Evolutionary conservation across 495 filamentous ascomycete species (phyloP), one percentile per base, ranked within the genome.

Genomic region (Penicillium riverlandense): DNA sequence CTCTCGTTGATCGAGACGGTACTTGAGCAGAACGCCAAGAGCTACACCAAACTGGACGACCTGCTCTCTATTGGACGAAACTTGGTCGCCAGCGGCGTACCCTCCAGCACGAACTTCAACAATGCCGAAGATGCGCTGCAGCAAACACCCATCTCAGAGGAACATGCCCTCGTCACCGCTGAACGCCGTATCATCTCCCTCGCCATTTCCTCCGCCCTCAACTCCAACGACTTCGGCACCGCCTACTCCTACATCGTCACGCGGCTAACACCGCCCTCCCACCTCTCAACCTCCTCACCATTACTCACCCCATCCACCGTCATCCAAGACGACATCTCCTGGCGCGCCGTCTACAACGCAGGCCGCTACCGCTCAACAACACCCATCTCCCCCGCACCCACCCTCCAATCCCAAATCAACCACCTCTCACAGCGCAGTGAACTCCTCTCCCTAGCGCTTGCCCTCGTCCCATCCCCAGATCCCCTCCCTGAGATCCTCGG

Each of bases 211-310:
- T 83, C 90, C 6, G 88, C 91, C 28, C 77, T 97, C 1, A 67
- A 72, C 6, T 87, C 90, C 58, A 80, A 92, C 53, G 92, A 98
- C 56, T 97, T 97, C 51, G 91, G 95, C 50, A 97, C 94, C 1
- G 94, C 94, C 15, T 97, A 97, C 65, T 95, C 89, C 10, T 96
- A 92, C 65, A 85, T 95, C 30, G 78, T 94, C 46, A 95, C 71
- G 27, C 72, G 78, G 2, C 68, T 81, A 13, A 67, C 72, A 12
- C 70, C 70, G 7, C 51, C 60, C 32, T 58, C 59, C 14, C 47
- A 57, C 38, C 48, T 62, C 38, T 47, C 69, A 35, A 59, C 51
- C 34, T 53, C 64, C 27, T 57, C 60, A 11, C 38, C 58, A 12
- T 48, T 54, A 35, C 47, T 58, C 34, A 60, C 50, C 16, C 47